Evolutionary conservation across 768 basidiomycete species (phyloP), one percentile per base, ranked within the genome.

Genomic region (Favolaschia claudopus): DNA sequence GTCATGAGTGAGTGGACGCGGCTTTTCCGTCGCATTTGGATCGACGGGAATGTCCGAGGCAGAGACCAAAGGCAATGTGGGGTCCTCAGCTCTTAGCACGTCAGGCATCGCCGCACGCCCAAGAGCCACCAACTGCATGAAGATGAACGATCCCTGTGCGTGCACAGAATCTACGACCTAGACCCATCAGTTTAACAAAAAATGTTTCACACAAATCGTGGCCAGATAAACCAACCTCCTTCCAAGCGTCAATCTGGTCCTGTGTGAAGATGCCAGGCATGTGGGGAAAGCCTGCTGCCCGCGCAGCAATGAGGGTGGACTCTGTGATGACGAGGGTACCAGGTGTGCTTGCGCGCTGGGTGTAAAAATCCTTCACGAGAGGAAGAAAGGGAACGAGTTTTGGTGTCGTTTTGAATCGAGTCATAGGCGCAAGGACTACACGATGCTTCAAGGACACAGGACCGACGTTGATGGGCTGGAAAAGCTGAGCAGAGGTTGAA

Each of bases 181-280:
- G 8, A 15, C 42, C n/a, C n/a, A 13, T n/a, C 13, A 19, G 17
- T 22, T 17, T 28, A 42, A 15, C 28, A 9, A 5, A 2, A 19
- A 17, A 58, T 15, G 22, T 10, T 27, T 38, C 20, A 58, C 14
- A 13, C 14, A 2, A 42, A 31, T 17, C 7, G 36, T 20, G 19
- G 32, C 42, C n/a, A n/a, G n/a, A 40, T 43, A 34, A n/a, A 51
- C 73, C 15, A 25, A 81, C 82, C 69, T 74, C 66, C 64, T 82
- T 85, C 87, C 86, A 89, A 0, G 69, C 80, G 0, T 62, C 62
- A 38, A 86, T 75, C 60, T 88, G 86, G n/a, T 79, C 81, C 5
- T 72, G 68, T 9, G 64, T 77, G 74, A 77, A 85, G 29, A 86
- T 79, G 0, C 86, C 85, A 0, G 85, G 85, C 1, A 77, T 72